A percentile compares a stretch with the other conserved stretches of the same genome.
Conservation (phyloP, 257 asterid genomes). For the Nicotiana benthamiana region DNA sequence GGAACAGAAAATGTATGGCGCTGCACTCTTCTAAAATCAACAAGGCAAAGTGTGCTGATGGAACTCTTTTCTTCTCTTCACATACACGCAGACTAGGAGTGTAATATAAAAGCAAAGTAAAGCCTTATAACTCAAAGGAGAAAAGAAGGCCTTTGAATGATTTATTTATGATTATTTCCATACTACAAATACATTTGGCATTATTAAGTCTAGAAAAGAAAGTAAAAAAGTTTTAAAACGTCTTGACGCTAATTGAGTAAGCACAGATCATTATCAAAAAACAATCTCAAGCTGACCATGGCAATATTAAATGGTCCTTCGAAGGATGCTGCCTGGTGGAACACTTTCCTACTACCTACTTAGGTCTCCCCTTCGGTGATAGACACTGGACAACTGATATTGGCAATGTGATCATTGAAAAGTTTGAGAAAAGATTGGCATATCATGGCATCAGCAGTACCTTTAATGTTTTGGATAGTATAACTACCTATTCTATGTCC, state of each 20-base stretch:
- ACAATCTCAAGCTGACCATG: not conserved
- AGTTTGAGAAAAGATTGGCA: too few relatives aligned
- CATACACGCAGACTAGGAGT: not conserved
- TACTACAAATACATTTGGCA: not conserved
- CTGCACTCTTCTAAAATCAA: not conserved
- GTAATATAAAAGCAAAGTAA: not conserved
- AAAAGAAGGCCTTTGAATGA: not conserved
- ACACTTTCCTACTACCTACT: not conserved
- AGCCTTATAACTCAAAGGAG: not conserved
- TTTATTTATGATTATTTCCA: not conserved
- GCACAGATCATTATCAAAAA: too few relatives aligned
- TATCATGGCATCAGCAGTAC: too few relatives aligned
- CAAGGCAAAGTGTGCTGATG: not conserved
- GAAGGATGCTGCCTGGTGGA: not conserved
- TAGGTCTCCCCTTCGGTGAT: too few relatives aligned
- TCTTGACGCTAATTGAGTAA: not conserved
- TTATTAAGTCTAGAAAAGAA: conserved; percentile 1
- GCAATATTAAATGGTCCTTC: not conserved
- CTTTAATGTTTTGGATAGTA: too few relatives aligned
- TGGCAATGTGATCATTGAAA: too few relatives aligned
- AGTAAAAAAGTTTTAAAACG: not conserved
- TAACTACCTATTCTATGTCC: too few relatives aligned
- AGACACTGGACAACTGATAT: too few relatives aligned
- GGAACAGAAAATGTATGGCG: not conserved
- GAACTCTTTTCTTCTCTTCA: not conserved